Evolutionary conservation across 257 asterid species (phyloP).

Genomic region (Gynochthodes officinalis): DNA sequence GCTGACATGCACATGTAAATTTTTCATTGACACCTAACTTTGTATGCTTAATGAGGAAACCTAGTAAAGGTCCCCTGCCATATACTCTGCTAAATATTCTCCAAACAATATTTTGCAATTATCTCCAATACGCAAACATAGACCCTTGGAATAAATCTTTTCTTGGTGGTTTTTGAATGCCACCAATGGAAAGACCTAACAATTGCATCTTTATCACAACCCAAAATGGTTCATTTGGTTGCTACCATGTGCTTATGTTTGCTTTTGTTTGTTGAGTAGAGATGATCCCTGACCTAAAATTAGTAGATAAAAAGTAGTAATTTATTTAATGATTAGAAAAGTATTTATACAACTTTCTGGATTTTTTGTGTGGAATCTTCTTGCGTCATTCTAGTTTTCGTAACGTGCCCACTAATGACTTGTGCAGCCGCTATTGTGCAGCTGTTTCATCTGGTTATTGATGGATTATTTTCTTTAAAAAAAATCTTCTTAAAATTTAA

Average conservation of each 20-base stretch:
- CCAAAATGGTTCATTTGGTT: background rate
- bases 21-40: background rate
- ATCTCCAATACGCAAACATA: too few relatives aligned
- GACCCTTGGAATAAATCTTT: too few relatives aligned
- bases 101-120: too few relatives aligned
- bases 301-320: background rate
- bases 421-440: background rate
- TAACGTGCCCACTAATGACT: background rate
- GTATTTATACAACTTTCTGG: background rate
- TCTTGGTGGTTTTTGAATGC: background rate
- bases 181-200: background rate
- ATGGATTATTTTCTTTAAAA: background rate
- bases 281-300: slow-evolving; percentile 1
- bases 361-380: background rate
- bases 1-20: background rate
- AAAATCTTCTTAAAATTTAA: background rate
- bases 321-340: background rate
- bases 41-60: slow-evolving; percentile 3
- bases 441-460: background rate
- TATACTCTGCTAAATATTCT: too few relatives aligned
- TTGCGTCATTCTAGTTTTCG: background rate
- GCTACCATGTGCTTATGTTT: background rate
- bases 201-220: background rate
- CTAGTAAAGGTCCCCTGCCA: background rate
- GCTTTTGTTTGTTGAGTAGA: background rate